A percentile compares a stretch with the other conserved stretches of the same genome.
Evolutionary conservation across 768 basidiomycete genomes (phyloP).

Genomic region (Boletus patriciae): DNA sequence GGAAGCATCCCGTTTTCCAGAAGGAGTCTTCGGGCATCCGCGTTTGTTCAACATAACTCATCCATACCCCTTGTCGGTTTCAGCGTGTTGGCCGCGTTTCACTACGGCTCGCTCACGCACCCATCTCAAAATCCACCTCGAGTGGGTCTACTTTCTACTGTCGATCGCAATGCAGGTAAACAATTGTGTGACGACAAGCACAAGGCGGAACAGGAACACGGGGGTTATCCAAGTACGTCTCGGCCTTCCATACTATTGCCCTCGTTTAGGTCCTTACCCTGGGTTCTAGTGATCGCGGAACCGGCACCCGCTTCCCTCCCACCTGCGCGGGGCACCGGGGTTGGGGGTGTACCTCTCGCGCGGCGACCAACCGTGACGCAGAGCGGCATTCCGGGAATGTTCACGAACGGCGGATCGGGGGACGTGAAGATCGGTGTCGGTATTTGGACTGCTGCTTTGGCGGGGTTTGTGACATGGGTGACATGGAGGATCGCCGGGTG

Average conservation of each 20-base stretch:
- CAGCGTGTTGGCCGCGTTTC: conserved; percentile 65
- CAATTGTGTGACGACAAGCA: conserved; percentile 37
- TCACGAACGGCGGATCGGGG: conserved; percentile 20
- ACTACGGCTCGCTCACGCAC: conserved; percentile 69
- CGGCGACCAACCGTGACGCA: conserved; percentile 13
- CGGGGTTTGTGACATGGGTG: conserved; percentile 20
- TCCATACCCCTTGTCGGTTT: background rate
- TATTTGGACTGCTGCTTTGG: conserved; percentile 20
- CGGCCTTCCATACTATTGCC: background rate
- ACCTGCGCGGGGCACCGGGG: conserved; percentile 21
- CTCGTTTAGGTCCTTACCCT: background rate
- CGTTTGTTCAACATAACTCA: conserved; percentile 2
- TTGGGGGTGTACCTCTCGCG: conserved; percentile 35
- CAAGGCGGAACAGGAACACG: conserved; percentile 31
- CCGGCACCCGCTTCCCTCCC: conserved; percentile 40
- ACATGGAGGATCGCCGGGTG: conserved; percentile 18
- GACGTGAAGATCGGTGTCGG: conserved; percentile 5
- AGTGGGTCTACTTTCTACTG: conserved; percentile 71
- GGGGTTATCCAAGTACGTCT: conserved; percentile 32
- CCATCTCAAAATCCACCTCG: conserved; percentile 68
- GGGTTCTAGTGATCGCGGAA: conserved; percentile 38
- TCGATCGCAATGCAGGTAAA: conserved; percentile 53
- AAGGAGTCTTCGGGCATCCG: conserved; percentile 18
- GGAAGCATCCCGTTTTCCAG: background rate
- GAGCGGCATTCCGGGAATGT: conserved; percentile 1